phyloP scores from a whole-genome alignment of 345 rosid genomes.

The Arabidopsis arenosa region DNA sequence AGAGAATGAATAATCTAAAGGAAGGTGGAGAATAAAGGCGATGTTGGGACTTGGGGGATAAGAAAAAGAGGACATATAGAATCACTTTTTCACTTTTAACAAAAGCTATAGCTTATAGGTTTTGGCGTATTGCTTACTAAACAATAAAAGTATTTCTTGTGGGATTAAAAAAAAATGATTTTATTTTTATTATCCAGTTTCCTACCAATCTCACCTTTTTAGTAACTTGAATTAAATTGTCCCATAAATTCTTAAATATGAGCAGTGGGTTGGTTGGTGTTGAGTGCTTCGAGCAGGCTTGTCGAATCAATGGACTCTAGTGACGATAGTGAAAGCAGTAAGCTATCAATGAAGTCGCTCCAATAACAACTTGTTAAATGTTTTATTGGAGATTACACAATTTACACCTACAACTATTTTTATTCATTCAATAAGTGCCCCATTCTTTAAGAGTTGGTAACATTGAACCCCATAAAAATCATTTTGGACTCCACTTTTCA shows the following conservation, averaged over 20 bases:
- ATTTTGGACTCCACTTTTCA: neutral
- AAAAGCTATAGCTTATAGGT: conserved; percentile 15
- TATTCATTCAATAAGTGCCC: neutral
- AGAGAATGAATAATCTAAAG: neutral
- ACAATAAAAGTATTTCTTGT: neutral
- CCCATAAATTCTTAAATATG: conserved; percentile 21
- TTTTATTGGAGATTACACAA: neutral
- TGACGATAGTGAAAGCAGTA: conserved; percentile 9
- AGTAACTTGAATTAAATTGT: neutral
- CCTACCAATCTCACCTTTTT: conserved; percentile 11
- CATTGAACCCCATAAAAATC: neutral
- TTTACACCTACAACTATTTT: neutral
- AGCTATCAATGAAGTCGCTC: neutral
- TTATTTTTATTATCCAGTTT: conserved; percentile 27
- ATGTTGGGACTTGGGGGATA: conserved; percentile 31
- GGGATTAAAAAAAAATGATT: neutral
- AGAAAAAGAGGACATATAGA: neutral
- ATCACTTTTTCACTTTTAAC: conserved; percentile 19
- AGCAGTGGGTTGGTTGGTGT: conserved; percentile 39
- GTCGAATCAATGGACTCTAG: conserved; percentile 9
- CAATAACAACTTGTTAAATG: neutral
- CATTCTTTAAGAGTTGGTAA: neutral
- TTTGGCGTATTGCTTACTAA: conserved; percentile 14
- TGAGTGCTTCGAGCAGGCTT: conserved; percentile 12
- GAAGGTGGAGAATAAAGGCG: conserved; percentile 8